A percentile compares a stretch with the other conserved stretches of the same genome.
Evolutionary conservation across 2,329 filamentous ascomycete species (phyloP).

Genomic region (Didymella pomorum): DNA sequence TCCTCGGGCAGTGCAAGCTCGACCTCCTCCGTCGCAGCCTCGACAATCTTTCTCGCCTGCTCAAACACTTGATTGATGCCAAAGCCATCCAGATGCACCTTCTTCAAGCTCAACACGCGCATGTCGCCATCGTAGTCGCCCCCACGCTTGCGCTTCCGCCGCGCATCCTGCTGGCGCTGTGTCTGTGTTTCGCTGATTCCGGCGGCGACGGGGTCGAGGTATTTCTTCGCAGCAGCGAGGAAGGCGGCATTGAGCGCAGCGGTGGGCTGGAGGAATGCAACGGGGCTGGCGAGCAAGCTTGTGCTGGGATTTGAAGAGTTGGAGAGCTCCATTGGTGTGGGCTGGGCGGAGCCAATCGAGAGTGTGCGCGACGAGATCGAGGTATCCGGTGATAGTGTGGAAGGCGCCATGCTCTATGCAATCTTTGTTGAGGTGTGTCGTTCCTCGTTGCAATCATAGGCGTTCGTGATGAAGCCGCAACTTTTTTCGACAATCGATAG

Average conservation of each 20-base stretch:
- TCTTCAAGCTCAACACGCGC: constrained; percentile 75
- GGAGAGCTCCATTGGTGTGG: constrained; percentile 45
- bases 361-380: constrained; percentile 53
- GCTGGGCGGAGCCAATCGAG: constrained; percentile 48
- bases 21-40: constrained; percentile 65
- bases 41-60: constrained; percentile 84
- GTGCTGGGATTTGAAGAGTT: constrained; percentile 60
- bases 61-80: constrained; percentile 92
- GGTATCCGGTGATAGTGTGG: constrained; percentile 48
- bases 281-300: constrained; percentile 68
- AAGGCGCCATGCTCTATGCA: constrained; percentile 41
- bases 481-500: constrained; percentile 18
- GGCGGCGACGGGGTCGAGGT: constrained; percentile 78
- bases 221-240: constrained; percentile 78
- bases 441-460: not conserved
- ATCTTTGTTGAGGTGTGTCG: not conserved
- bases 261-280: constrained; percentile 79
- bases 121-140: constrained; percentile 57
- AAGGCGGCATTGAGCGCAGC: constrained; percentile 72
- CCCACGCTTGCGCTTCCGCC: constrained; percentile 79
- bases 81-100: constrained; percentile 86
- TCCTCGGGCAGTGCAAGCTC: constrained; percentile 56
- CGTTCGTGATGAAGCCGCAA: constrained; percentile 1
- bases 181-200: constrained; percentile 77
- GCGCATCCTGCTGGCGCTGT: constrained; percentile 69